Base-by-base conservation (phyloP, 805 yeast genomes). In the Candida xyloterini region DNA sequence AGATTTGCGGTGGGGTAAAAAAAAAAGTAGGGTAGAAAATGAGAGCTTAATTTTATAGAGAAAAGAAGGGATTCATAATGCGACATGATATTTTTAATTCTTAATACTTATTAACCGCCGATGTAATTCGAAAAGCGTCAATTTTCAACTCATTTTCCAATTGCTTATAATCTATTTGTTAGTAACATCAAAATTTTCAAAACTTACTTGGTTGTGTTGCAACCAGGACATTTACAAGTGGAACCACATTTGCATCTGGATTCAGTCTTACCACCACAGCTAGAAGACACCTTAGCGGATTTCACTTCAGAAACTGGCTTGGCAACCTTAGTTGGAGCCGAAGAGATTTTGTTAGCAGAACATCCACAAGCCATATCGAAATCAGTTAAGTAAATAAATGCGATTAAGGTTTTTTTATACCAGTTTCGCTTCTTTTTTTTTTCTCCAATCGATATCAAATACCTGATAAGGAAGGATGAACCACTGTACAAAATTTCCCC, bases 141-240 rank as follows among this genome's bases (percentile, higher is more conserved):
- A 18, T 18, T 18, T 18, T 5, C 20, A 18, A 18, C 20, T 18
- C 20, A 4, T 18, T 18, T 18, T 18, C 20, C 4, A 18, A 18
- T 18, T 18, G 20, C 20, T 35, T 11, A 38, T 29, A 38, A 22
- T 18, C 34, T 32, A 28, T 9, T 15, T 28, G 44, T 27, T 25
- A 29, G 38, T 18, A 18, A 18, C 20, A 18, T 18, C 20, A 18
- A n/a, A n/a, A 5, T 6, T 18, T 18, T 18, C 20, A 18, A 18
- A 7, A 41, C 44, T 44, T 46, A 55, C 50, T 60, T 62, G 30
- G 67, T 63, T 27, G 66, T 62, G 56, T 63, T 63, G 51, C 67
- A 63, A 10, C 56, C 43, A 27, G 65, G 61, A 47, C 67, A 63
- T 21, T 52, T 49, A 42, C 67, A 63, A 25, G 60, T 63, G 10